Evolutionary conservation across 495 filamentous ascomycete genomes (phyloP), one percentile per base, ranked within the genome.

Genomic region (Astrothelium macrocarpum): DNA sequence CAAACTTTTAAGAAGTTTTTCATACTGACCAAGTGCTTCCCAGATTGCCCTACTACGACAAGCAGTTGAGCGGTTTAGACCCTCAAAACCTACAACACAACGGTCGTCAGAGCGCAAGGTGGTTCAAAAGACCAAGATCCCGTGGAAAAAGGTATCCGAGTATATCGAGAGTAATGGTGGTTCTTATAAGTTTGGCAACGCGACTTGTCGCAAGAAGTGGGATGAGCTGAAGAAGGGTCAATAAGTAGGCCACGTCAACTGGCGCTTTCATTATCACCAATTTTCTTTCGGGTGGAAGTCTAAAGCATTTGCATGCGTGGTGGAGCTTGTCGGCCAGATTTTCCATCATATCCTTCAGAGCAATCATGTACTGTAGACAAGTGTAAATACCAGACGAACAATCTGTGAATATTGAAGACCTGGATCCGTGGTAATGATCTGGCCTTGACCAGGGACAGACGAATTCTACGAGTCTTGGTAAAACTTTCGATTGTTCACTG

Each of bases 131-230:
- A 67, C 58, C 69, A 89, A 84, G 70, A 78, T 93, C 0, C 85
- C 90, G 1, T 97, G 92, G 92, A 93, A 93, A 77, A 79, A 82
- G 62, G 86, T 96, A 2, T 81, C 85, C 1, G 81, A 89, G 64
- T 87, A 88, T 64, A 94, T 97, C 53, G 74, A 74, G 62, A 68
- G 70, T 1, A 71, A 87, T 64, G 92, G 90, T 18, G 91, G 90
- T 0, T 87, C 84, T 1, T 96, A 96, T 71, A 82, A 79, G 53
- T 97, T 96, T 73, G 91, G 90, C 0, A 86, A 91, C 72, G 85
- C 89, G 1, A 96, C 91, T 0, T 93, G 89, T 70, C 90, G 90
- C 72, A 95, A 90, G 78, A 89, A 90, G 71, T 97, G 86, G 81
- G 59, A 61, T 25, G 65, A 64, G 58, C 0, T 56, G n/a, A 5